Base-by-base conservation (phyloP, 768 basidiomycete genomes). In the Podaxis pistillaris region DNA sequence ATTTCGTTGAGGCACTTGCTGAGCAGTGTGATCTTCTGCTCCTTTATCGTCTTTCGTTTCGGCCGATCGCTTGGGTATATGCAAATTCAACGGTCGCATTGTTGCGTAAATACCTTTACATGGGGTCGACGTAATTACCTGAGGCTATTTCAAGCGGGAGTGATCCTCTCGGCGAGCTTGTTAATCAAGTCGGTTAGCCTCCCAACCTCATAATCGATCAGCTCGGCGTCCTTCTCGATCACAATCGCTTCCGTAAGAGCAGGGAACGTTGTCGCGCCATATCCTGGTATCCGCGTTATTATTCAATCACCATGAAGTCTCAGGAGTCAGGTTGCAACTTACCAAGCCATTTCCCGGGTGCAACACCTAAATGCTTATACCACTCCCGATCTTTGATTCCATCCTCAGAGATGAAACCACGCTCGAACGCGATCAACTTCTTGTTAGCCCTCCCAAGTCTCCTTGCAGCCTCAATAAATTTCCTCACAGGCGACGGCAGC, bases 271-370 rank as follows among this genome's bases (percentile, higher is more conserved):
- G 93, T 94, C 2, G 93, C 90, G 5, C 92, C 92, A 68, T 93
- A 92, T 4, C 90, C 90, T 91, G 62, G 47, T 19, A 46, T 46
- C 8, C 40, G 49, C 7, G 22, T 53, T 58, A 49, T 47, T 19
- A 46, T 13, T 56, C 22, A 28, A 52, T 51, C n/a, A 26, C 37
- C 9, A 50, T 13, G 37, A 56, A 8, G 63, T 36, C 19, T 9
- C 15, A 30, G 13, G 15, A 28, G 17, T 28, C 26, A 24, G 17
- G 33, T 33, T 19, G 59, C 37, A n/a, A 40, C 82, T 67, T 66
- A 90, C 90, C 89, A 44, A 89, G 85, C 86, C 89, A 89, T 72
- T 91, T 88, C 41, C 93, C 94, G 33, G 94, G 94, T 2, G 94
- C 92, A 47, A 94, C 91, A 53, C 83, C 93, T 15, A 94, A 81